Conservation (phyloP, 1,284 basidiomycete species). For the Malassezia dermatis region DNA sequence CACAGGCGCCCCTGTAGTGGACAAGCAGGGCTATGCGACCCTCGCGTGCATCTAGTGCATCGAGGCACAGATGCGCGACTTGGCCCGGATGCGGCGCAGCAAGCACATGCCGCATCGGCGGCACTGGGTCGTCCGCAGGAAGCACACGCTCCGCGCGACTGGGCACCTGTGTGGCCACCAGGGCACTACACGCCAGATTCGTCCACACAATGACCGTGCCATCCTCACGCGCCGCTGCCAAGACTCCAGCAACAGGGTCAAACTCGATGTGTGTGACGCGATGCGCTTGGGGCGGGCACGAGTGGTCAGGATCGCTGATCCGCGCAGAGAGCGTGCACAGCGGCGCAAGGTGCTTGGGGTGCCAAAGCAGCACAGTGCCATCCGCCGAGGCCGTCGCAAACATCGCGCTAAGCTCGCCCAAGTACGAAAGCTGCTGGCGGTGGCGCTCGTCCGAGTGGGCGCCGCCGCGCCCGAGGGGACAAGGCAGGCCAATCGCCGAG, state of each 20-base stretch:
- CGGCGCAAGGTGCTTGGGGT: conserved; percentile 23
- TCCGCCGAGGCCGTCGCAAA: conserved; percentile 41
- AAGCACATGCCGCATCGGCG: not conserved
- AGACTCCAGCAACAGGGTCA: conserved; percentile 26
- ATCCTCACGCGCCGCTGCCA: conserved; percentile 29
- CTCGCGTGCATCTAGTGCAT: not conserved
- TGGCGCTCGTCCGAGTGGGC: conserved; percentile 32
- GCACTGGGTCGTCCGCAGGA: not conserved
- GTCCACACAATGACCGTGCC: conserved; percentile 39
- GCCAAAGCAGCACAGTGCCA: conserved; percentile 41
- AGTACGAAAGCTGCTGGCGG: conserved; percentile 26
- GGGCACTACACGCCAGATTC: conserved; percentile 22
- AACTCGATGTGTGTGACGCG: conserved; percentile 23
- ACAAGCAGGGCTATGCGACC: conserved; percentile 18
- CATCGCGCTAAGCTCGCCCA: conserved; percentile 32
- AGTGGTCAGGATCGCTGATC: conserved; percentile 1
- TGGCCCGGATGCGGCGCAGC: not conserved
- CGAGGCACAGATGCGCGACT: not conserved
- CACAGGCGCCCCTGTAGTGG: conserved; percentile 21
- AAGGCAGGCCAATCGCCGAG: conserved; percentile 29
- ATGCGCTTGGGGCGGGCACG: conserved; percentile 12
- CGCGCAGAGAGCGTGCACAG: conserved; percentile 25
- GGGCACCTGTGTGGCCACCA: conserved; percentile 18
- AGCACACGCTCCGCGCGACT: not conserved
- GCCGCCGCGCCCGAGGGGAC: conserved; percentile 29